Evolutionary conservation across 371 early-diverging fungal species (phyloP), one percentile per base, ranked within the genome.

Genomic region (Mortierella sp.): DNA sequence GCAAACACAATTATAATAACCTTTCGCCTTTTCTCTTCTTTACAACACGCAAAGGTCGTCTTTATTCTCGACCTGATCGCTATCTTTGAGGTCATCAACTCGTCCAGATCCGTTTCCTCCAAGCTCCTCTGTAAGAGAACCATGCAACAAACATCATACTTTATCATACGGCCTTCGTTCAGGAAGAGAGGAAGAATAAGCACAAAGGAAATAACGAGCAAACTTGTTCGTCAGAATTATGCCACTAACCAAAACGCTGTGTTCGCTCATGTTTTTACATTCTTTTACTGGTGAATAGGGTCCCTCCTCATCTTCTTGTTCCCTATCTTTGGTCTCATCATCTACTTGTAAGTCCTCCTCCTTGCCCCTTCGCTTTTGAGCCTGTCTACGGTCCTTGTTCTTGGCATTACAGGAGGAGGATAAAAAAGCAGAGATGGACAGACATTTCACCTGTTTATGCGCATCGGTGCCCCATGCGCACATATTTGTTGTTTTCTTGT

Each of bases 1-100:
- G 16, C n/a, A 52, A 58, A 26, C 38, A 4, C 4, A 2, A 24
- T 65, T n/a, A 54, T 44, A 42, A 63, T 45, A 31, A 44, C 52
- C 26, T 55, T 55, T 57, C 42, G 42, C 42, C 28, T 21, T 55
- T 71, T 24, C 38, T 31, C 38, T 31, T 44, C 24, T 48, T 2
- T 38, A 28, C 34, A 11, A 31, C 42, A 44, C 44, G 6, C 9
- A 21, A 73, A 82, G 83, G 70, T 92, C 74, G 77, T 92, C 77
- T 85, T 92, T 44, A 90, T 92, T 74, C 84, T 92, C 63, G 92
- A 92, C 77, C 86, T 92, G 26, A 91, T 92, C 73, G 91, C 90
- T 45, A 89, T 93, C 76, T 92, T 91, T 79, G 93, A 93, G 81
- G 90, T 93, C 26, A 84, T 93, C 82, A 91, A 90, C 86, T 93